Conservation (phyloP, 768 basidiomycete genomes). For the Pleurotus pulmonarius region DNA sequence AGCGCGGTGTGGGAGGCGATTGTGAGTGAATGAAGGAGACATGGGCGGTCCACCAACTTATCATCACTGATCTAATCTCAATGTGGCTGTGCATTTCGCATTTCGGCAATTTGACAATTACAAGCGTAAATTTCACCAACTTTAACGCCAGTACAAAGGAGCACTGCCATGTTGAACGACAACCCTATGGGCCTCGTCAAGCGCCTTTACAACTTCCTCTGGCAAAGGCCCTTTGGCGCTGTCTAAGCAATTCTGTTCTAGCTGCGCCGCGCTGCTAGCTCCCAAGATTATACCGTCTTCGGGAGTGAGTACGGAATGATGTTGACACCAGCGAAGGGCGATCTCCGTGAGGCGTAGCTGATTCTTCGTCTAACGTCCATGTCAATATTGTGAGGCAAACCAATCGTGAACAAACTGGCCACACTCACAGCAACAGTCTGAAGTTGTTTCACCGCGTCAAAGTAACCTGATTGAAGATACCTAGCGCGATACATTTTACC, state of each 20-base stretch:
- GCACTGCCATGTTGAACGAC: conserved; percentile 25
- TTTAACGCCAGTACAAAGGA: conserved; percentile 6
- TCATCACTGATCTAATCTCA: conserved; percentile 6
- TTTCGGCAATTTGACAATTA: too few relatives aligned
- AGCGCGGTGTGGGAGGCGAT: not conserved
- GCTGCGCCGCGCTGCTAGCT: conserved; percentile 40
- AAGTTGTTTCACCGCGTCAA: conserved; percentile 38
- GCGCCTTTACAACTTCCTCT: conserved; percentile 43
- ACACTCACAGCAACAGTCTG: conserved; percentile 35
- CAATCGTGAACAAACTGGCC: not conserved
- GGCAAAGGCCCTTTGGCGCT: conserved; percentile 52
- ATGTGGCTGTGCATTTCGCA: conserved; percentile 4
- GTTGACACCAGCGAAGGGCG: conserved; percentile 47
- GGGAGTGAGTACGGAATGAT: conserved; percentile 38
- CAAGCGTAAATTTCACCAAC: not conserved
- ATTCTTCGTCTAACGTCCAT: conserved; percentile 29
- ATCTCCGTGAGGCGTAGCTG: conserved; percentile 37
- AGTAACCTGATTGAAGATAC: conserved; percentile 38
- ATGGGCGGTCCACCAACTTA: not conserved
- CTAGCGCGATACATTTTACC: conserved; percentile 43
- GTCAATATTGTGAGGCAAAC: too few relatives aligned
- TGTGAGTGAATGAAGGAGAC: not conserved
- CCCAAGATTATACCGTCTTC: conserved; percentile 47
- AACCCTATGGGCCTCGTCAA: conserved; percentile 46
- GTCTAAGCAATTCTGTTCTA: conserved; percentile 40